A percentile compares a stretch with the other conserved stretches of the same genome.
phyloP scores from a whole-genome alignment of 768 basidiomycete genomes.

The Cubamyces sp. region DNA sequence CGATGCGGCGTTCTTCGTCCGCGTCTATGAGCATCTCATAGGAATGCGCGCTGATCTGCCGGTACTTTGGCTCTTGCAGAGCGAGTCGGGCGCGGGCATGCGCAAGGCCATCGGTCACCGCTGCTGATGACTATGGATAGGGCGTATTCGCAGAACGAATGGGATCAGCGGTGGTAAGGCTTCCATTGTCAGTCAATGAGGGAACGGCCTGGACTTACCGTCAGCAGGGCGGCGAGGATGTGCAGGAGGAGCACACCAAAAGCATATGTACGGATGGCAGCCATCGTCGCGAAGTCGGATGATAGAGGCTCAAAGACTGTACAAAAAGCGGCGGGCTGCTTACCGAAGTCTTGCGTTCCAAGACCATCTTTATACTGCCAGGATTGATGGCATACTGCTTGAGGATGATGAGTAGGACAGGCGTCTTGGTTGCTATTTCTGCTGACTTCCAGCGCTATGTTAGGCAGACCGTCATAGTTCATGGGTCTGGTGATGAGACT shows the following conservation, averaged over 20 bases:
- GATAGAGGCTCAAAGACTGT: too few relatives aligned
- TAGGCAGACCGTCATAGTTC: too few relatives aligned
- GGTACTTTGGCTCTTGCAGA: neutral
- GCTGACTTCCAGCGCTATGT: too few relatives aligned
- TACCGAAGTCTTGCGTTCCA: too few relatives aligned
- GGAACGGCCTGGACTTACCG: neutral
- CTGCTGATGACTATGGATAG: neutral
- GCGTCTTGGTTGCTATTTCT: too few relatives aligned
- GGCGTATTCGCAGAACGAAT: neutral
- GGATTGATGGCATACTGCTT: too few relatives aligned
- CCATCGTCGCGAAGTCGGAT: neutral
- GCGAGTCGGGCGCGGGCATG: neutral
- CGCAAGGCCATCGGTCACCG: neutral
- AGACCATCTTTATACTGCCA: too few relatives aligned
- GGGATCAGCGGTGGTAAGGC: too few relatives aligned
- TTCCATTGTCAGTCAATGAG: too few relatives aligned
- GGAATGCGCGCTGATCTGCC: neutral
- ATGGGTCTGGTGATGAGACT: too few relatives aligned
- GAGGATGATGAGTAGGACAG: too few relatives aligned
- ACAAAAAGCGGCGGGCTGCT: too few relatives aligned
- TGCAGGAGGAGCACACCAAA: neutral
- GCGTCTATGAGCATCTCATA: constrained; percentile 7
- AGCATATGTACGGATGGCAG: neutral
- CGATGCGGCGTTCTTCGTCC: constrained; percentile 18
- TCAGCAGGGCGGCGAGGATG: neutral